Evolutionary conservation across 192 early-diverging fungal genomes (phyloP), one percentile per base, ranked within the genome.

Genomic region (Coemansia sp.): DNA sequence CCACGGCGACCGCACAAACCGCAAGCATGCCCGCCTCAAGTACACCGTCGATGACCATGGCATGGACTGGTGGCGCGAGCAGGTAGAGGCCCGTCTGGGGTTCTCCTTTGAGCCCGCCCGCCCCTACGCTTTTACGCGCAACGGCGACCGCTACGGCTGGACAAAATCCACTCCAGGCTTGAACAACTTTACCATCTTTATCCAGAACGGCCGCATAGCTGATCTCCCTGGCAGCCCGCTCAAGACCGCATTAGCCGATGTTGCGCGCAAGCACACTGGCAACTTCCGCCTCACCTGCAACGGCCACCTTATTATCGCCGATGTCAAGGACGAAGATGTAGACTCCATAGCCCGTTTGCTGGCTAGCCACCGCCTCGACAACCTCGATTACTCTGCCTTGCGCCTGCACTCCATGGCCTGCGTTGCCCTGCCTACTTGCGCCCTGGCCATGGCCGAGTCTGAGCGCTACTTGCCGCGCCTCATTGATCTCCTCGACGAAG

Each of bases 1-100:
- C 79, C 91, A 88, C 65, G 96, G 96, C 66, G 94, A 96, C 85
- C 90, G 96, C 62, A 90, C 89, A 75, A 98, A 98, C 90, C 91
- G 96, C 76, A 95, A 95, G 86, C 96, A 98, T 84, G 96, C 96
- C 10, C 92, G 96, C 59, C 81, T 98, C 55, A 98, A 98, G 92
- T 98, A 98, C 85, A 98, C 96, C 36, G 93, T 98, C 66, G 96
- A 98, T 68, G 94, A 95, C 83, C 89, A 91, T 66, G 92, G 94
- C 50, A 76, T 98, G 62, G 90, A 90, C 62, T 98, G 94, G 90
- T 95, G 95, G 88, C 86, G 88, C 67, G 76, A 63, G 36, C 91
- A 96, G 73, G 88, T 98, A 24, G 94, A 95, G 79, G 69, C 72
- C 48, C 88, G 92, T 31, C 76, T 93, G 42, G 93, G 94, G 37